phyloP scores from a whole-genome alignment of 768 basidiomycete genomes.

The Mycena maculata region DNA sequence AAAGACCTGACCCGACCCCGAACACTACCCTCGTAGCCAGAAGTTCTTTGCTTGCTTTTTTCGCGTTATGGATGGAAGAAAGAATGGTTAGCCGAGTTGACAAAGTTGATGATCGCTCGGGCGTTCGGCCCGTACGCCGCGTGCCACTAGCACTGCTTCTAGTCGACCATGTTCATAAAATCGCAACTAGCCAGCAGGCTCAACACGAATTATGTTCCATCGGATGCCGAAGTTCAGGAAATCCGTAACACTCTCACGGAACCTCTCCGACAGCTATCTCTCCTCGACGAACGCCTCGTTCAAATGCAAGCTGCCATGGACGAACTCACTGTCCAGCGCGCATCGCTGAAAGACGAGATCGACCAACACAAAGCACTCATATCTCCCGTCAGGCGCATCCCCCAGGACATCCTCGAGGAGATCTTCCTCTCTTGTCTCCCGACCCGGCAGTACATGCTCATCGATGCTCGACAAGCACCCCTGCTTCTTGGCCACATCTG shows the following conservation, averaged over 20 bases:
- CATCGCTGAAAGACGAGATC: background rate
- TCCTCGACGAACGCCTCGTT: background rate
- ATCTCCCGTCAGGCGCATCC: slow-evolving; percentile 6
- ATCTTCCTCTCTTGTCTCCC: slow-evolving; percentile 14
- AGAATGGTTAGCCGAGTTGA: no score
- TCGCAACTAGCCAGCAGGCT: background rate
- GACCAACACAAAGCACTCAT: background rate
- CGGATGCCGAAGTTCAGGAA: slow-evolving; percentile 6
- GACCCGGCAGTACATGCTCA: background rate
- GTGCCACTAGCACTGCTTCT: no score
- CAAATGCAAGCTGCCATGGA: background rate
- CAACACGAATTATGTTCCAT: slow-evolving; percentile 14
- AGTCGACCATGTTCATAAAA: no score
- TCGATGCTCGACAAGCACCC: background rate
- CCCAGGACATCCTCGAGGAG: slow-evolving; percentile 5
- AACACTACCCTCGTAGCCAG: no score
- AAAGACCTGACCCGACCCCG: no score
- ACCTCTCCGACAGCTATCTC: background rate
- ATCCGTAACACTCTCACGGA: background rate
- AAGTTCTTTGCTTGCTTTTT: no score
- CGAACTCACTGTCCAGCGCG: slow-evolving; percentile 1
- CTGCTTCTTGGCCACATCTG: slow-evolving; percentile 10
- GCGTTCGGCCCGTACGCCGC: no score
- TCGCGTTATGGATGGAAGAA: no score
- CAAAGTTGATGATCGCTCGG: no score